Evolutionary conservation across 2,329 filamentous ascomycete species (phyloP).

Genomic region (Trichoderma koningii): DNA sequence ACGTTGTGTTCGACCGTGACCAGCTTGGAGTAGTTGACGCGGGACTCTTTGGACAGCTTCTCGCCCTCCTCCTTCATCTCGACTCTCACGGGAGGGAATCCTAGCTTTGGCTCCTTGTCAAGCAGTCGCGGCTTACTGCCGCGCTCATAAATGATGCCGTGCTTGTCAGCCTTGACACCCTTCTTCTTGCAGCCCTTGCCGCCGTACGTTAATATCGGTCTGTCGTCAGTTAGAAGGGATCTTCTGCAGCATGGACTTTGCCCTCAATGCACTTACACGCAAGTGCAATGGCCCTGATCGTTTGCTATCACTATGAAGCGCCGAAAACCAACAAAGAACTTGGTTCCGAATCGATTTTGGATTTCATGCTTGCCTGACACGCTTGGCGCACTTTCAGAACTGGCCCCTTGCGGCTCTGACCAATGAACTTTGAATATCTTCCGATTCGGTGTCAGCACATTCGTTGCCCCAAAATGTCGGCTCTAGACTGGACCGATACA

Average conservation of each 20-base stretch:
- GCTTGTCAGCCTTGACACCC: constrained; percentile 55
- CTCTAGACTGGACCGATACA: constrained; percentile 20
- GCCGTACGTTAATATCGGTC: constrained; percentile 60
- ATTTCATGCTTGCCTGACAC: constrained; percentile 41
- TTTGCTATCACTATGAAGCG: constrained; percentile 58
- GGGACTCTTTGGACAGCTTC: constrained; percentile 51
- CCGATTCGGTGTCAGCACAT: constrained; percentile 4
- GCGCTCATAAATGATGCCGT: constrained; percentile 54
- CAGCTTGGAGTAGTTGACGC: constrained; percentile 60
- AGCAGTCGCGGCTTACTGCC: constrained; percentile 40
- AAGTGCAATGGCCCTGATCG: constrained; percentile 55
- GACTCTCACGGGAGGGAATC: constrained; percentile 51
- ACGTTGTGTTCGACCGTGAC: constrained; percentile 60
- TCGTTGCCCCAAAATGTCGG: too few relatives aligned
- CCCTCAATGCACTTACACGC: constrained; percentile 49
- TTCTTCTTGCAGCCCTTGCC: constrained; percentile 54
- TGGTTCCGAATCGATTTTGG: constrained; percentile 41
- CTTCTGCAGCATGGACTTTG: background rate
- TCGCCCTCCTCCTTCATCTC: constrained; percentile 48
- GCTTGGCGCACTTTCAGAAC: constrained; percentile 37
- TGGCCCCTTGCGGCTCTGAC: constrained; percentile 52
- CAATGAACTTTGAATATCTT: constrained; percentile 60
- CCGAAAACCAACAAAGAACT: constrained; percentile 53
- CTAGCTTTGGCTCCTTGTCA: constrained; percentile 49
- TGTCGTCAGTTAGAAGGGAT: constrained; percentile 33